phyloP scores from a whole-genome alignment of 2,329 filamentous ascomycete species.

The Ophidiomyces ophidiicola region DNA sequence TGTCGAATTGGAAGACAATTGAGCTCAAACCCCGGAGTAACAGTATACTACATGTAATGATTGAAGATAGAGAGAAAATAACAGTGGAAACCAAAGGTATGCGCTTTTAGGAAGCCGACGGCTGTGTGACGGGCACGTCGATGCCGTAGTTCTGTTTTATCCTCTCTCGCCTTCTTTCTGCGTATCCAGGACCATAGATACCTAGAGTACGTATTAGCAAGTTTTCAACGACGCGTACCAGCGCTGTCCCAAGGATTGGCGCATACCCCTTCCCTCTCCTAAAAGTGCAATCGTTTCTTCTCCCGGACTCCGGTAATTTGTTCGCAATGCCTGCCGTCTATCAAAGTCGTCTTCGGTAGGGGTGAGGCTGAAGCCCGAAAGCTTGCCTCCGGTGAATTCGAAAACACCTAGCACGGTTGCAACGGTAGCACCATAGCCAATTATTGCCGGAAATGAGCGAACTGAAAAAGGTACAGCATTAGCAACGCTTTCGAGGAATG shows the following conservation, averaged over 20 bases:
- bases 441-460: slow-evolving; percentile 55
- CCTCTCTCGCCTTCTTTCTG: slow-evolving; percentile 67
- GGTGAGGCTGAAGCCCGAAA: slow-evolving; percentile 45
- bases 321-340: slow-evolving; percentile 61
- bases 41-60: slow-evolving; percentile 14
- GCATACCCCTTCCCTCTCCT: slow-evolving; percentile 75
- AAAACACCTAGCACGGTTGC: slow-evolving; percentile 50
- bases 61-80: slow-evolving; percentile 1
- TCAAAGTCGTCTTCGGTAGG: slow-evolving; percentile 59
- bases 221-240: neutral
- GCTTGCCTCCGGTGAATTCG: slow-evolving; percentile 53
- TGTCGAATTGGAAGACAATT: slow-evolving; percentile 7
- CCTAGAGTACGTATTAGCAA: slow-evolving; percentile 39
- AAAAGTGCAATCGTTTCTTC: slow-evolving; percentile 71
- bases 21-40: slow-evolving; percentile 6
- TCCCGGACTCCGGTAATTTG: slow-evolving; percentile 58
- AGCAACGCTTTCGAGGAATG: neutral
- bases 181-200: slow-evolving; percentile 68
- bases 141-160: slow-evolving; percentile 81
- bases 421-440: slow-evolving; percentile 54
- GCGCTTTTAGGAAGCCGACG: slow-evolving; percentile 24
- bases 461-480: slow-evolving; percentile 27
- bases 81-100: slow-evolving; percentile 1
- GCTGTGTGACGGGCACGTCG: slow-evolving; percentile 56
- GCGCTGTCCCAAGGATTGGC: neutral